Conservation (phyloP, 306 rosid species). For the Nissolia schottii region DNA sequence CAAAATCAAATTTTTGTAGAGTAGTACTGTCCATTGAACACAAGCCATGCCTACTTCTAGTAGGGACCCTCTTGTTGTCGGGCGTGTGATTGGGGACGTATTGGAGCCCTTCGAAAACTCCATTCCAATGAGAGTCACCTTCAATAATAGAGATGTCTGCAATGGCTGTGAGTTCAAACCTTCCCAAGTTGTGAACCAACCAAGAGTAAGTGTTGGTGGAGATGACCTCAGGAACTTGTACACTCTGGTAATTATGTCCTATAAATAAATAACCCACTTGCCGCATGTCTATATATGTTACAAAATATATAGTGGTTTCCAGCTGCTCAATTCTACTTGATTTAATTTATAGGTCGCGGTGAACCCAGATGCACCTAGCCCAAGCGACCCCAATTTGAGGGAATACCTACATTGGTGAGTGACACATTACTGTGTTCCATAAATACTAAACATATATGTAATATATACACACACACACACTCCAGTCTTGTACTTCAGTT, state of each 20-base stretch:
- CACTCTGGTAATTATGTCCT: constrained; percentile 31
- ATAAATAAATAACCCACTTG: background rate
- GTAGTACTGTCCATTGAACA: background rate
- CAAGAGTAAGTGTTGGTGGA: constrained; percentile 38
- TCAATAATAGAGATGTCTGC: constrained; percentile 8
- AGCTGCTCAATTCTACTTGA: background rate
- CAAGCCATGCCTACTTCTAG: background rate
- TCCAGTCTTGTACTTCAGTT: background rate
- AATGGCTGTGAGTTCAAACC: constrained; percentile 41
- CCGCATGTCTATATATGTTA: background rate
- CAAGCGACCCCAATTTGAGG: constrained; percentile 36
- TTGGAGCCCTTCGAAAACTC: constrained; percentile 28
- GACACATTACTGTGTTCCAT: background rate
- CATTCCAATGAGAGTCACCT: constrained; percentile 16
- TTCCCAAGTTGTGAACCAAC: constrained; percentile 31
- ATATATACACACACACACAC: too few relatives aligned
- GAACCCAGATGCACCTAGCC: constrained; percentile 46
- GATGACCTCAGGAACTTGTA: constrained; percentile 43
- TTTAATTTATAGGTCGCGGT: constrained; percentile 20
- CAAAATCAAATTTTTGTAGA: background rate
- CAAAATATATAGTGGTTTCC: background rate
- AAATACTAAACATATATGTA: too few relatives aligned
- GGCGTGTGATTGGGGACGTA: constrained; percentile 39
- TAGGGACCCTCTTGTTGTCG: constrained; percentile 34
- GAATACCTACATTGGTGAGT: constrained; percentile 46